Conservation (phyloP, 23 red algal species). For the Gracilaria domingensis region DNA sequence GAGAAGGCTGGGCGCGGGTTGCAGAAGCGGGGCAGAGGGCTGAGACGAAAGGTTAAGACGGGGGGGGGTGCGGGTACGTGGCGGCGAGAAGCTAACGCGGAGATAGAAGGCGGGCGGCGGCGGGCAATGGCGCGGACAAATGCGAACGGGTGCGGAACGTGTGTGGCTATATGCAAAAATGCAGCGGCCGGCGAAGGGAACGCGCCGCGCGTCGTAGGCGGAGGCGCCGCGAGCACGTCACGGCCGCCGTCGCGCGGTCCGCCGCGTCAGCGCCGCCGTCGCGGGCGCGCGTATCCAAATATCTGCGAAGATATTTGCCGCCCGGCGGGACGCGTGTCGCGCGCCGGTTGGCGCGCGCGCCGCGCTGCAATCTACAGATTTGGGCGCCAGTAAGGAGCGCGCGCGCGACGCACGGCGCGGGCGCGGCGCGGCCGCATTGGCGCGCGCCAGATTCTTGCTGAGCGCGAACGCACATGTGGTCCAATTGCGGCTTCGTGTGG, state of each 20-base stretch:
- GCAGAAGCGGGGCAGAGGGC: not conserved
- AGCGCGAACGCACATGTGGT: not conserved
- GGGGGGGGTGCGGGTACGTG: not conserved
- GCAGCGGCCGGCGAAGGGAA: conserved; percentile 3
- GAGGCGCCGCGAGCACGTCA: conserved; percentile 5
- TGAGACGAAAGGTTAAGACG: not conserved
- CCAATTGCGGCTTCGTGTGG: not conserved
- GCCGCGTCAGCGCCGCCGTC: not conserved
- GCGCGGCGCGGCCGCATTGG: not conserved
- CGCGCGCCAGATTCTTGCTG: not conserved
- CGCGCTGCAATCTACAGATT: conserved; percentile 8
- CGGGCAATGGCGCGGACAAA: not conserved
- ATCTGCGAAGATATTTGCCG: conserved; percentile 72
- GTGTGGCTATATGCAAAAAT: conserved; percentile 68
- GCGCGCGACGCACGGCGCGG: not conserved
- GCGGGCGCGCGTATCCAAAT: conserved; percentile 16
- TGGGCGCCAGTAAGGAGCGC: not conserved
- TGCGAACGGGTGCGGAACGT: conserved; percentile 37
- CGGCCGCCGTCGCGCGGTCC: not conserved
- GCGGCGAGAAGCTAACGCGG: not conserved
- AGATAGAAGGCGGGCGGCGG: not conserved
- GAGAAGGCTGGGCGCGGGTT: not conserved
- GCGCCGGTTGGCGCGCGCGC: not conserved
- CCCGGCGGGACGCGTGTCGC: conserved; percentile 36
- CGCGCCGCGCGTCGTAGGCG: not conserved